phyloP scores from a whole-genome alignment of 2,329 filamentous ascomycete species.

The Xylaria sp. region DNA sequence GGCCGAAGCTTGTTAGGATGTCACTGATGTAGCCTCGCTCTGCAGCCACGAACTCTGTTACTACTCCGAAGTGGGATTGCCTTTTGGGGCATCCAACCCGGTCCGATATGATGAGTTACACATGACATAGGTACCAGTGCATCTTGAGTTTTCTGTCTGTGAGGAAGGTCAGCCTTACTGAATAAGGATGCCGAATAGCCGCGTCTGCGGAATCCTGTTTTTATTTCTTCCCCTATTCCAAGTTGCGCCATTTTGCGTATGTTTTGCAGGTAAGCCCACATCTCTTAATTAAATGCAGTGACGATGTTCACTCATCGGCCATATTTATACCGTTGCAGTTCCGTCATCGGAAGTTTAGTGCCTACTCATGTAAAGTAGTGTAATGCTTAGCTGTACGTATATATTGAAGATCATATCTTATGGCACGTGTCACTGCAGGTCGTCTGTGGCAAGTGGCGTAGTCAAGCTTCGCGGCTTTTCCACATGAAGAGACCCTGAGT shows the following conservation, averaged over 20 bases:
- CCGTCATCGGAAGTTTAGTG: conserved; percentile 6
- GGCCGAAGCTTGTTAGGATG: conserved; percentile 8
- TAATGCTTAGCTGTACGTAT: not conserved
- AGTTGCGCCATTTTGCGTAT: conserved; percentile 10
- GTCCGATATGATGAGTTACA: conserved; percentile 16
- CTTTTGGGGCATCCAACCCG: not conserved
- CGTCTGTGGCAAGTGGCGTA: not conserved
- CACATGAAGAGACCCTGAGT: not conserved
- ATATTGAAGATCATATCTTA: not conserved
- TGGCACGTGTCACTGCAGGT: conserved; percentile 15
- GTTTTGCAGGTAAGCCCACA: not conserved
- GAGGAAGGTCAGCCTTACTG: conserved; percentile 7
- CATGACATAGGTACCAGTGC: conserved; percentile 12
- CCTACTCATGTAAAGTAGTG: not conserved
- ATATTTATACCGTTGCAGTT: conserved; percentile 5
- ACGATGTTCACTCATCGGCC: conserved; percentile 4
- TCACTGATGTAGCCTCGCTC: conserved; percentile 12
- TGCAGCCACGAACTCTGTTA: conserved; percentile 7
- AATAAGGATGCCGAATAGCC: conserved; percentile 18
- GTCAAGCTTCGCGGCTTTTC: not conserved
- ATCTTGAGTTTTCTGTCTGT: not conserved
- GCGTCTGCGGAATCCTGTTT: not conserved
- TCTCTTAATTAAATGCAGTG: conserved; percentile 9
- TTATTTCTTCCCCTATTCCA: not conserved
- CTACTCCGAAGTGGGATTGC: conserved; percentile 10